Evolutionary conservation across 495 filamentous ascomycete genomes (phyloP), one percentile per base, ranked within the genome.

Genomic region (Cenococcum geophilum): DNA sequence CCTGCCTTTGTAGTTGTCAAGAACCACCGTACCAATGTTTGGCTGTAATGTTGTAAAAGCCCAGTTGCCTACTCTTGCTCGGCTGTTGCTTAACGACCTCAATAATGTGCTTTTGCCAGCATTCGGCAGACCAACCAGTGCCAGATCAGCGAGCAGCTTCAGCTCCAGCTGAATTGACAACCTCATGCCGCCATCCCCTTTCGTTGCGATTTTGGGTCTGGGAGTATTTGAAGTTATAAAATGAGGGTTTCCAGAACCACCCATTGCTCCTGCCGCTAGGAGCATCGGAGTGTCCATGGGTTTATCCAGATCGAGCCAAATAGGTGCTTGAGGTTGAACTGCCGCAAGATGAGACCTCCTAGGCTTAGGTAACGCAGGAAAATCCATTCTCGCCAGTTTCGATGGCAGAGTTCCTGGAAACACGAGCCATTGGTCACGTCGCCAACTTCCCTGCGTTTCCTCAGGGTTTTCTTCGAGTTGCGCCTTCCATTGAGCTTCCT

Each of bases 31-130:
- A 40, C 93, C 93, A 60, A 98, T 92, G 68, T 91, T 96, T 0
- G 93, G 93, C 45, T 89, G 86, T 5, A 98, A 78, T 0, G 93
- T 98, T 5, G 93, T 98, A 70, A 98, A 98, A 20, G 90, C 93
- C 93, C 93, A 98, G 69, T 89, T 83, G 22, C 93, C 93, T 27
- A 98, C 86, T 16, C 95, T 83, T 1, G 95, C 87, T 49, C 89
- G 83, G 73, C 89, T 91, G 65, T 88, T 86, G 64, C 82, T 95
- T 64, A 98, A 74, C 0, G 92, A 86, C 49, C 93, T 86, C 5
- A 97, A 81, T 8, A 98, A 80, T 0, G 95, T 97, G 70, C 88
- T 93, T 72, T 98, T 98, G 12, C 93, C 93, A 1, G 95, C 93
- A 72, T 98, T 98, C 0, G 93, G 95, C 53, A 96, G 81, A 1